Percentiles rank a stretch among this genome's conserved stretches.
Conservation (phyloP, 192 early-diverging fungal species). For the Kickxella alabastrina region DNA sequence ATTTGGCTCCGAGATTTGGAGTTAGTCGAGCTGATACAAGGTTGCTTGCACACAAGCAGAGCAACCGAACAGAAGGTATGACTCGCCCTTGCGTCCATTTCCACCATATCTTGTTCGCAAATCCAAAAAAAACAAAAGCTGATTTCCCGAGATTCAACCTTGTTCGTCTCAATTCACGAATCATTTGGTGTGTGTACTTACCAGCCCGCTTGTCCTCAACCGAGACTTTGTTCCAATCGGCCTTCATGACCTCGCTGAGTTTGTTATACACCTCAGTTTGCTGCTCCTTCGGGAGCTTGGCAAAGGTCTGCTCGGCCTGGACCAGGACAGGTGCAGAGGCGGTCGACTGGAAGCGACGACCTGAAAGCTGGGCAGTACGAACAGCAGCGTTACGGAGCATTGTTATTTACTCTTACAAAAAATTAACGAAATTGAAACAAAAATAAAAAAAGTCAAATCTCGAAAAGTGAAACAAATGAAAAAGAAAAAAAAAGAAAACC, state of each 20-base stretch:
- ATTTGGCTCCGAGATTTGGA: too few species aligned
- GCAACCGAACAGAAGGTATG: too few species aligned
- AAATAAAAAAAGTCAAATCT: background rate
- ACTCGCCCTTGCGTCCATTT: too few species aligned
- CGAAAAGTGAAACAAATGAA: background rate
- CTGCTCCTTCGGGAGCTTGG: slow-evolving; percentile 70
- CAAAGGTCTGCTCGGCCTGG: slow-evolving; percentile 56
- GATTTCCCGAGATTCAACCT: too few species aligned
- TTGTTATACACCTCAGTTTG: slow-evolving; percentile 76
- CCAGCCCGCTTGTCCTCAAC: slow-evolving; percentile 91
- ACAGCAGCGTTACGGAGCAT: slow-evolving; percentile 65
- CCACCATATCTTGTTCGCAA: too few species aligned
- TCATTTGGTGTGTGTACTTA: too few species aligned
- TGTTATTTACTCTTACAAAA: slow-evolving; percentile 10
- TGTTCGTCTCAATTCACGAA: too few species aligned
- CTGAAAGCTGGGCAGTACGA: slow-evolving; percentile 52
- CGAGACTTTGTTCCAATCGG: slow-evolving; percentile 91
- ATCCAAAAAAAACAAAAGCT: too few species aligned
- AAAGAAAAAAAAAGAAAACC: slow-evolving; percentile 8
- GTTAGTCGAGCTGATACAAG: too few species aligned
- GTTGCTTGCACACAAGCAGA: too few species aligned
- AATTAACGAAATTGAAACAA: background rate
- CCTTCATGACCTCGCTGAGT: slow-evolving; percentile 84
- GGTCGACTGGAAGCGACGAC: slow-evolving; percentile 61
- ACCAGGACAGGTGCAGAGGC: slow-evolving; percentile 32